Conservation (phyloP, 139 green algal genomes). For the Micractinium conductrix region DNA sequence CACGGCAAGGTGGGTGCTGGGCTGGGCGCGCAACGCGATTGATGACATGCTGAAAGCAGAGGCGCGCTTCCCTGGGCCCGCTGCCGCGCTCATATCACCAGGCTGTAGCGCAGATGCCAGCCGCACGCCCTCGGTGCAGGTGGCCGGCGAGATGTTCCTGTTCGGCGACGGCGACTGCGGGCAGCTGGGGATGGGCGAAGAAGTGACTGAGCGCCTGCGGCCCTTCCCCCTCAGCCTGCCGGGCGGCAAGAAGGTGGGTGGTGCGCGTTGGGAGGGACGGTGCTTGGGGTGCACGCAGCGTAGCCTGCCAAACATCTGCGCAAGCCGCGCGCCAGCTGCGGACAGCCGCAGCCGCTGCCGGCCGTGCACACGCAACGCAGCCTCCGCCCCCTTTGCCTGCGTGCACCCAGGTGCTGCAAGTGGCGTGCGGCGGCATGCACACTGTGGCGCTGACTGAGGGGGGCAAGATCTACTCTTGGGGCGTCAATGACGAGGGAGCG, state of each 20-base stretch:
- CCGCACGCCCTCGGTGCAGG: slow-evolving; percentile 31
- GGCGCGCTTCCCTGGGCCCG: background rate
- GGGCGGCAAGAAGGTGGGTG: slow-evolving; percentile 33
- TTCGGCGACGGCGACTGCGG: slow-evolving; percentile 70
- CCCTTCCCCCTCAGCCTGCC: slow-evolving; percentile 45
- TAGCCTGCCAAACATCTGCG: too few relatives aligned
- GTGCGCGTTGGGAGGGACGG: too few relatives aligned
- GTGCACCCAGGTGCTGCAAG: slow-evolving; percentile 65
- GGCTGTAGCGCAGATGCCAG: background rate
- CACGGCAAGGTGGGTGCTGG: slow-evolving; percentile 22
- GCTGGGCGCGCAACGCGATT: too few relatives aligned
- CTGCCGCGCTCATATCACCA: background rate
- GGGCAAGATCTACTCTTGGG: slow-evolving; percentile 77
- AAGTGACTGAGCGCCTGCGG: slow-evolving; percentile 57
- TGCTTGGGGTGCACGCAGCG: too few relatives aligned
- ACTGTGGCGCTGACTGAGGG: slow-evolving; percentile 72
- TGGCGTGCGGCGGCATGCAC: slow-evolving; percentile 92
- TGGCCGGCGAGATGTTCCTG: slow-evolving; percentile 57
- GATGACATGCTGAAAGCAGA: too few relatives aligned
- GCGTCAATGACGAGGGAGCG: slow-evolving; percentile 94
- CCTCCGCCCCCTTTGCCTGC: too few relatives aligned
- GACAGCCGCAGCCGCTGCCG: too few relatives aligned
- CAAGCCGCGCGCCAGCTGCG: too few relatives aligned
- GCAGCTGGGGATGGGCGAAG: slow-evolving; percentile 72
- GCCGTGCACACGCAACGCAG: too few relatives aligned